These are phyloP conservation scores for Scleroderma citrinum DNA, from an alignment of 768 basidiomycete species.

Conservation along the genomic window DNA sequence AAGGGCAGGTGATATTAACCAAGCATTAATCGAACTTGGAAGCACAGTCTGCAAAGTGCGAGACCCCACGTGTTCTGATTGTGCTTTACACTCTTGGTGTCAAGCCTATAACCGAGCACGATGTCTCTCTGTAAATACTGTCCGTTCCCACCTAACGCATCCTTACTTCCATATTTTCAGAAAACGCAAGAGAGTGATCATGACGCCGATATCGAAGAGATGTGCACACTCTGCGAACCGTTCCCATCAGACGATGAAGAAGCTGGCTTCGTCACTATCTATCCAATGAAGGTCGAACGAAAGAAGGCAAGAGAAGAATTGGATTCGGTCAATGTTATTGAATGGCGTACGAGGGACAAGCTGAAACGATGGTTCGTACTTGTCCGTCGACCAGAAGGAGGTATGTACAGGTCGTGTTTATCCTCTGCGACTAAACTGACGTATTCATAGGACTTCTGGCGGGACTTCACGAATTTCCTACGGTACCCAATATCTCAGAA, in stretches of 20 bases:
- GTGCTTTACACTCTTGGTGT: constrained; percentile 70
- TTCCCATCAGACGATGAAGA: constrained; percentile 29
- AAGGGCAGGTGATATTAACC: constrained; percentile 79
- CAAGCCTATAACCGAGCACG: constrained; percentile 43
- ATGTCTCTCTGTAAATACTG: constrained; percentile 8
- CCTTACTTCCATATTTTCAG: neutral
- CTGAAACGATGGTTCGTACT: constrained; percentile 63
- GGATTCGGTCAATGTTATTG: constrained; percentile 80
- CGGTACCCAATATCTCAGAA: constrained; percentile 47
- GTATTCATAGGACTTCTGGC: constrained; percentile 73
- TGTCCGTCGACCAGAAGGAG: constrained; percentile 76
- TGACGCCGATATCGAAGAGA: constrained; percentile 67
- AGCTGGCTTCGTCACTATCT: constrained; percentile 51
- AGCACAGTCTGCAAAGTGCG: constrained; percentile 88
- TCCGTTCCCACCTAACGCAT: neutral
- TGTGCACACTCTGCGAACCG: constrained; percentile 64
- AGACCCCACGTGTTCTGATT: constrained; percentile 66
- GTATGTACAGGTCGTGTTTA: constrained; percentile 35
- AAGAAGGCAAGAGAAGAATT: constrained; percentile 83
- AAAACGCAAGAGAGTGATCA: constrained; percentile 4
- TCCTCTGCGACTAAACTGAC: neutral
- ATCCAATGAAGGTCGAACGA: constrained; percentile 80
- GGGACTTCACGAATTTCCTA: constrained; percentile 85
- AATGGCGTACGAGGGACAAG: constrained; percentile 49
- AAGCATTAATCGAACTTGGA: constrained; percentile 92